phyloP scores from a whole-genome alignment of 2,329 filamentous ascomycete genomes.

The Aspergillus tamarii region DNA sequence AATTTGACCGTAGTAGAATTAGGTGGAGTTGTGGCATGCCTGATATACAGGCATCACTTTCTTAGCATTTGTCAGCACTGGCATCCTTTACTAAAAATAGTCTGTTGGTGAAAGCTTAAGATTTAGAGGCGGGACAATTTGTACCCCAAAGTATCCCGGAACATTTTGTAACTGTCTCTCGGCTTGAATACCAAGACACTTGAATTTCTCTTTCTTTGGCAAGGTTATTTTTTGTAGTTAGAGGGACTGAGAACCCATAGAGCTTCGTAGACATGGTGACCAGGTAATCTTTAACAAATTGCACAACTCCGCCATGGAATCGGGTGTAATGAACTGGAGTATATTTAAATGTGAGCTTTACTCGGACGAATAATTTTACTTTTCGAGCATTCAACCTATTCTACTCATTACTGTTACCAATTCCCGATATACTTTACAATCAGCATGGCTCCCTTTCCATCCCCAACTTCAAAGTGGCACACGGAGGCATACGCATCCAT shows the following conservation, averaged over 20 bases:
- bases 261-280: background rate
- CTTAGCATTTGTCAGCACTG: background rate
- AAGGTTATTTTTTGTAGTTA: too few species aligned
- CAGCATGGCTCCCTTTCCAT: background rate
- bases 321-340: background rate
- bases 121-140: too few species aligned
- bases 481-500: conserved; percentile 28
- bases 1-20: background rate
- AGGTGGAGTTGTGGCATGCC: too few species aligned
- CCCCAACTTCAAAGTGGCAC: background rate
- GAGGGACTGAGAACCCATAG: too few species aligned
- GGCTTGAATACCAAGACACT: too few species aligned
- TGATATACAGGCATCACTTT: background rate
- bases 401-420: background rate
- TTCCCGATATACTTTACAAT: background rate
- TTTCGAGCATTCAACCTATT: background rate
- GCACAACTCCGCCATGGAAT: background rate
- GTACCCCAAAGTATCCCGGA: background rate
- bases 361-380: background rate
- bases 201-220: too few species aligned
- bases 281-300: background rate
- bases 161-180: background rate
- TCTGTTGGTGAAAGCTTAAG: too few species aligned
- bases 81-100: too few species aligned
- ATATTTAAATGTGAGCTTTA: background rate